A percentile compares a stretch with the other conserved stretches of the same genome.
phyloP scores from a whole-genome alignment of 108 stramenopile species.

The Nitzschia sp. region DNA sequence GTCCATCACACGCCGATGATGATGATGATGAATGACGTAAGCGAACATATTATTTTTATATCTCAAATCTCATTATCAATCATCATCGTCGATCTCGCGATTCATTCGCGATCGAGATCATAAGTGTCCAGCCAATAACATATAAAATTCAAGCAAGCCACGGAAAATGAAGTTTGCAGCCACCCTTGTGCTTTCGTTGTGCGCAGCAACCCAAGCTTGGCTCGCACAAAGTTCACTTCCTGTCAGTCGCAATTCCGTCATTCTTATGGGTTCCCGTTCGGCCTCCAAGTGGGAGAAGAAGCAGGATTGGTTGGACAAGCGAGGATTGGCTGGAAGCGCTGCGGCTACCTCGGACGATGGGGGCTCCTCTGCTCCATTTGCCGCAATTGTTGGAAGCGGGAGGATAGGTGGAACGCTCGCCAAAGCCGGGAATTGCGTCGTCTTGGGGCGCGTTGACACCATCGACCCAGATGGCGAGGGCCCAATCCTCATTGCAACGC shows the following conservation, averaged over 20 bases:
- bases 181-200: neutral
- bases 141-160: no score
- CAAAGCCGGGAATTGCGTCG: constrained; percentile 43
- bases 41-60: no score
- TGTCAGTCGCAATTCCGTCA: neutral
- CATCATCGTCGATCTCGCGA: no score
- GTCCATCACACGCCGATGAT: no score
- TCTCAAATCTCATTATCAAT: no score
- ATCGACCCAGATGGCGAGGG: constrained; percentile 61
- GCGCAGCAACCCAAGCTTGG: neutral
- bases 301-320: constrained; percentile 24
- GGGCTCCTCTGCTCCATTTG: constrained; percentile 11
- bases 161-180: neutral
- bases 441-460: constrained; percentile 59
- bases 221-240: neutral
- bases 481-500: constrained; percentile 86
- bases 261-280: constrained; percentile 21
- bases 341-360: neutral
- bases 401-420: constrained; percentile 61
- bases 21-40: no score
- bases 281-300: constrained; percentile 34
- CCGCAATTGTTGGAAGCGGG: constrained; percentile 67
- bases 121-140: no score
- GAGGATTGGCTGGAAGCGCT: constrained; percentile 18
- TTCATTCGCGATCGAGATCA: no score